Evolutionary conservation across 257 asterid genomes (phyloP).

Genomic region (Ajuga chamaepitys): DNA sequence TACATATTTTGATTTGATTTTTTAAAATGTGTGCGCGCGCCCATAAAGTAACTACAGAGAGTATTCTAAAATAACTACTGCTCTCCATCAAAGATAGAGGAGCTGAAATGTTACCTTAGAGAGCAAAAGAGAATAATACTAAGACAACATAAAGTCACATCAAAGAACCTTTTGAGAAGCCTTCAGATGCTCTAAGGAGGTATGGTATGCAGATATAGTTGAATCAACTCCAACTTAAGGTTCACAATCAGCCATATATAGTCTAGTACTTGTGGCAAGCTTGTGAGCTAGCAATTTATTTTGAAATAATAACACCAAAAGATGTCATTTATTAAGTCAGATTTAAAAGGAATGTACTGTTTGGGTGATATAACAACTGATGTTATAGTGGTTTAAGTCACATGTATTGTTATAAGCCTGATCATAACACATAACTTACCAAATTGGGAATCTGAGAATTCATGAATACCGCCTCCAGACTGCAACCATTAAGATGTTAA

Average conservation of each 20-base stretch:
- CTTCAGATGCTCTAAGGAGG: neutral
- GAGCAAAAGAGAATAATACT: neutral
- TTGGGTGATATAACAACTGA: neutral
- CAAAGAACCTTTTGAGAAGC: neutral
- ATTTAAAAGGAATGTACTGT: neutral
- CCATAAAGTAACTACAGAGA: neutral
- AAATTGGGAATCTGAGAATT: constrained; percentile 97
- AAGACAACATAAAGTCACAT: neutral
- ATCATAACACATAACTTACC: constrained; percentile 51
- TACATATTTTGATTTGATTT: neutral
- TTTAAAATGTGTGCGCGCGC: no score
- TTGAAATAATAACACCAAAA: neutral
- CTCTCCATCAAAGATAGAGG: neutral
- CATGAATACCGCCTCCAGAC: constrained; percentile 99
- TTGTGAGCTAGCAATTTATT: neutral
- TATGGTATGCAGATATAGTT: neutral
- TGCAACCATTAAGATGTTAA: constrained; percentile 37
- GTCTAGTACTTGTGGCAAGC: constrained; percentile 6
- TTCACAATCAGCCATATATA: neutral
- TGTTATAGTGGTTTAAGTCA: neutral
- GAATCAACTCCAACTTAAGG: neutral
- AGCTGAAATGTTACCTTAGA: neutral
- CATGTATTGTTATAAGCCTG: neutral
- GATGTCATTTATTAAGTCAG: neutral
- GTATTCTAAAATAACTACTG: neutral